These are phyloP conservation scores for Acorus gramineus DNA, from an alignment of 106 monocot species.

Conservation along the genomic window DNA sequence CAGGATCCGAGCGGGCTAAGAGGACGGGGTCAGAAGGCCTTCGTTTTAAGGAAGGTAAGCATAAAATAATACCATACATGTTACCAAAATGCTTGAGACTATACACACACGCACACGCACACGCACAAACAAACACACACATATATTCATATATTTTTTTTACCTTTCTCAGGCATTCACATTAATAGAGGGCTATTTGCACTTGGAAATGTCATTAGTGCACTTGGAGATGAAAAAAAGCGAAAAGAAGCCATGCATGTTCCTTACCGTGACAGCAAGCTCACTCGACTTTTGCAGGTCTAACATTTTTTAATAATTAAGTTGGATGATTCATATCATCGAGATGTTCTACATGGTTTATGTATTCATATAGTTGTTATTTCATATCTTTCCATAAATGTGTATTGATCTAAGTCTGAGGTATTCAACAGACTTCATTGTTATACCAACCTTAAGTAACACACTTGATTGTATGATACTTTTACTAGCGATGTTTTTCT, in stretches of 20 bases:
- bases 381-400: too few species aligned
- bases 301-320: background rate
- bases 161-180: slow-evolving; percentile 70
- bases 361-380: too few species aligned
- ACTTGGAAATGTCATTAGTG: slow-evolving; percentile 98
- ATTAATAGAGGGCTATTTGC: slow-evolving; percentile 96
- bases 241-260: slow-evolving; percentile 94
- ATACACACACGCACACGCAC: too few species aligned
- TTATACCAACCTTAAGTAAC: too few species aligned
- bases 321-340: background rate
- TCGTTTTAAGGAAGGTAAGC: slow-evolving; percentile 92
- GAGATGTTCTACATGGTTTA: background rate
- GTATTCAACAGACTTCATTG: too few species aligned
- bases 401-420: too few species aligned
- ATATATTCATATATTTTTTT: background rate
- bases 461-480: too few species aligned
- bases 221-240: slow-evolving; percentile 96
- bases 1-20: slow-evolving; percentile 97
- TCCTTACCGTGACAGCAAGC: slow-evolving; percentile 99
- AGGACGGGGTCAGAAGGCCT: slow-evolving; percentile 94
- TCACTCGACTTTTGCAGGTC: slow-evolving; percentile 93
- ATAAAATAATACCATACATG: background rate
- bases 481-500: too few species aligned
- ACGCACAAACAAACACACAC: too few species aligned
- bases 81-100: too few species aligned